Evolutionary conservation across 495 filamentous ascomycete species (phyloP), one percentile per base, ranked within the genome.

Genomic region (Pyrenula aspistea): DNA sequence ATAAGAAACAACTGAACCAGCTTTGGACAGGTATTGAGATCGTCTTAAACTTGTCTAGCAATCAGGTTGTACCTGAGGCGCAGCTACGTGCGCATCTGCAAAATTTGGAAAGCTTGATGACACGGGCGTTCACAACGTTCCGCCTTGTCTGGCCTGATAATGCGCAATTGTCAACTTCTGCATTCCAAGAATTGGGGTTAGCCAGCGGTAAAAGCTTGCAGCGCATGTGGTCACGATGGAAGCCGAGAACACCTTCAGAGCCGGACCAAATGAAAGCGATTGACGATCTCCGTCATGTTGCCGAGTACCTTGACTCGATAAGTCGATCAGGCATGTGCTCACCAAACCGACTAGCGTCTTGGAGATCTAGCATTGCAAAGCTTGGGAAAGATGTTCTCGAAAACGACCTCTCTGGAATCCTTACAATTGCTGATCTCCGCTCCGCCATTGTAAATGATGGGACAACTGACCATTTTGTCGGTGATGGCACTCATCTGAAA

Each of bases 131-230:
- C 15, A 4, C 4, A 42, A 42, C 31, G 8, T 42, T 4, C 31
- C 31, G 15, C 15, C 4, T 15, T 42, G 4, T 42, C 31, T 42
- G 31, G 31, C 31, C 31, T 42, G 15, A 15, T 4, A 42, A 4
- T 8, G 8, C 31, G 4, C 15, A 42, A 4, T 15, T 15, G 31
- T 15, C 15, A 42, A 8, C 31, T 42, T 4, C 31, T 42, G 31
- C 31, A 4, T 42, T 42, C 8, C 31, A 42, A 53, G 68, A 67
- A 2, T 78, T 73, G 74, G 80, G 83, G 50, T 70, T 93, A 4
- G 80, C 73, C 0, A 91, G 83, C 1, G 91, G 91, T 1, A 76
- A 89, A 19, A 84, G 82, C 59, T 95, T 97, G 89, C 88, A 95
- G 64, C 69, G 68, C 23, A 74, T 97, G 0, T 98, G 93, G 93